Conservation (phyloP, 345 rosid genomes). For the Gossypioides kirkii region DNA sequence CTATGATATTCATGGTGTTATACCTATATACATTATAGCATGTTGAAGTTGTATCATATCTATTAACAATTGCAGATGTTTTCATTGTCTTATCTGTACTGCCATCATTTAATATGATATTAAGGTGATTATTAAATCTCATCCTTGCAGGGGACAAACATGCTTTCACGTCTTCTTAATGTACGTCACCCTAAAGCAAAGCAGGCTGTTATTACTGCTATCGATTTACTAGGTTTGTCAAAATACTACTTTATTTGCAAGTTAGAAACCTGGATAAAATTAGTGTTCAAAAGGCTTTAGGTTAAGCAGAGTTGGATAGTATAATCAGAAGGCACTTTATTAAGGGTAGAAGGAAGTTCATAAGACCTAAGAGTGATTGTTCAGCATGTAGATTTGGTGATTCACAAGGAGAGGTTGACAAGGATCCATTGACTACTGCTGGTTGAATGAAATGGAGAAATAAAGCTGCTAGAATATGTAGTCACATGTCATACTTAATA, state of each 20-base stretch:
- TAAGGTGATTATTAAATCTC: constrained; percentile 19
- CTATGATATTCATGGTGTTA: background rate
- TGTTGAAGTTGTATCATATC: constrained; percentile 9
- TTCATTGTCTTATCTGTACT: constrained; percentile 6
- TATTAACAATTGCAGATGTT: constrained; percentile 9
- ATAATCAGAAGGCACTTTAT: background rate
- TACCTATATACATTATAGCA: background rate
- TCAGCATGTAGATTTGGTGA: background rate
- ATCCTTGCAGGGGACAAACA: constrained; percentile 82
- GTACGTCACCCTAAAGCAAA: constrained; percentile 87
- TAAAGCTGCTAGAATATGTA: background rate
- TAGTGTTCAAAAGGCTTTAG: background rate
- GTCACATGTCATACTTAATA: background rate
- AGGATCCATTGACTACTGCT: background rate
- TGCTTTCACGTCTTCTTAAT: constrained; percentile 97
- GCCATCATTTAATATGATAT: constrained; percentile 9
- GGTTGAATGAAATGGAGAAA: background rate
- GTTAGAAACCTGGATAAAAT: background rate
- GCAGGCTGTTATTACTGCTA: constrained; percentile 96
- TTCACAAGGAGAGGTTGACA: background rate
- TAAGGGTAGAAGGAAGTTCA: background rate
- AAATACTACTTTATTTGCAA: background rate
- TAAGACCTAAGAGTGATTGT: background rate
- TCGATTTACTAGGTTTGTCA: constrained; percentile 83
- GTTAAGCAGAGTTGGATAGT: background rate